Percentiles rank a stretch among this genome's conserved stretches.
Evolutionary conservation across 2,329 filamentous ascomycete species (phyloP).

Genomic region (Penicillium psychrosexuale): DNA sequence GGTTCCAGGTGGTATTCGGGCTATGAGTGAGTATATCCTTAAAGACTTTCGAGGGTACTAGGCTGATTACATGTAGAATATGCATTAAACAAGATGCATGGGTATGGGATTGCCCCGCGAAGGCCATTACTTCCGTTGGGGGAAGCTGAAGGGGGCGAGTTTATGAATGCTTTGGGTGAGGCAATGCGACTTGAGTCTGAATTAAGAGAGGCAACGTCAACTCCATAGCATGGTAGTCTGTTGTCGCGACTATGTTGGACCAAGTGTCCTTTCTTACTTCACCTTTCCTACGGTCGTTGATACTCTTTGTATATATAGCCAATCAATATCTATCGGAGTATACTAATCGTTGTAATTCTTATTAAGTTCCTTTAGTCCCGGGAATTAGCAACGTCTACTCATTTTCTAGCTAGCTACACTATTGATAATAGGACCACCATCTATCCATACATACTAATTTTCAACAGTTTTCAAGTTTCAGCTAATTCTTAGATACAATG

Average conservation of each 20-base stretch:
- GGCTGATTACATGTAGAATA: background rate
- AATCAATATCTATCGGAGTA: too few relatives aligned
- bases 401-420: too few relatives aligned
- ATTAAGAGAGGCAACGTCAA: background rate
- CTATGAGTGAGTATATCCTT: background rate
- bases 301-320: too few relatives aligned
- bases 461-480: too few relatives aligned
- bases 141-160: background rate
- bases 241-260: background rate
- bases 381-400: too few relatives aligned
- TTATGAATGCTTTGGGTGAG: background rate
- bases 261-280: background rate
- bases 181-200: background rate
- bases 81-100: background rate
- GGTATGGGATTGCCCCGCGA: background rate
- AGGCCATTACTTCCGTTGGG: background rate
- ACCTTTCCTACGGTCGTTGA: too few relatives aligned
- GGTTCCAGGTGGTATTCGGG: background rate
- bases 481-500: background rate
- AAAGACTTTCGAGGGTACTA: background rate
- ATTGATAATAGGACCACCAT: too few relatives aligned
- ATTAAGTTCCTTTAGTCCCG: too few relatives aligned
- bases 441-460: too few relatives aligned
- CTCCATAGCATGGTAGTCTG: background rate
- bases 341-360: too few relatives aligned